These are phyloP conservation scores for Trichoderma endophyticum DNA, from an alignment of 2,329 filamentous ascomycete species.

Conservation along the genomic window DNA sequence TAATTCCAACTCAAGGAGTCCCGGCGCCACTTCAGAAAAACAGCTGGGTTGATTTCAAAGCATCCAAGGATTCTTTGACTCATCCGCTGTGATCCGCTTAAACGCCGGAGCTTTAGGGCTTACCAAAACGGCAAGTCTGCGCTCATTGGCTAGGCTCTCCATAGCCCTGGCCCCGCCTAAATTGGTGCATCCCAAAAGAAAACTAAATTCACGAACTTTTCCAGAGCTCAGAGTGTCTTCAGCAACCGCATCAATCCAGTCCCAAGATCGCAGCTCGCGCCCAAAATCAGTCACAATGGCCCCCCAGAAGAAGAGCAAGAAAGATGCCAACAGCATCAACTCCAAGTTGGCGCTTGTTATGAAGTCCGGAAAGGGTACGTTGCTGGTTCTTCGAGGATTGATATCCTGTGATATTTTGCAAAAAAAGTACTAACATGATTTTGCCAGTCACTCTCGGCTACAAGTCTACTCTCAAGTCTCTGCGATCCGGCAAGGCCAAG, in stretches of 20 bases:
- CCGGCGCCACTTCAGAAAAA: conserved; percentile 30
- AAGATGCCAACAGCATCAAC: conserved; percentile 71
- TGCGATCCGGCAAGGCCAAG: conserved; percentile 97
- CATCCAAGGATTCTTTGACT: conserved; percentile 34
- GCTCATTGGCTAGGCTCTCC: conserved; percentile 29
- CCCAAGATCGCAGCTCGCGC: conserved; percentile 24
- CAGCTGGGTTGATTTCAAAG: conserved; percentile 53
- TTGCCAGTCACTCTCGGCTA: conserved; percentile 40
- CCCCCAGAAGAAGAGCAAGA: conserved; percentile 76
- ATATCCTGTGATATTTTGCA: background rate
- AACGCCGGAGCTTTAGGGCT: conserved; percentile 43
- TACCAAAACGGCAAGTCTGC: background rate
- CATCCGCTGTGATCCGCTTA: conserved; percentile 34
- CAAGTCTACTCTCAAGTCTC: conserved; percentile 66
- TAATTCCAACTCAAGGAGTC: conserved; percentile 28
- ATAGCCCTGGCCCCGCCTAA: conserved; percentile 26
- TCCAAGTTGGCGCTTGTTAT: conserved; percentile 60
- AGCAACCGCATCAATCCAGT: conserved; percentile 33
- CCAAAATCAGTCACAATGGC: conserved; percentile 57
- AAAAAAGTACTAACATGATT: background rate
- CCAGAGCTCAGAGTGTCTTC: conserved; percentile 20
- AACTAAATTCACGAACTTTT: conserved; percentile 28
- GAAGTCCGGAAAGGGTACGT: conserved; percentile 72
- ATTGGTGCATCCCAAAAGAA: conserved; percentile 20
- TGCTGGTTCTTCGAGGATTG: background rate